These are phyloP conservation scores for Nicotiana tabacum DNA, from an alignment of 257 asterid species.

Conservation along the genomic window DNA sequence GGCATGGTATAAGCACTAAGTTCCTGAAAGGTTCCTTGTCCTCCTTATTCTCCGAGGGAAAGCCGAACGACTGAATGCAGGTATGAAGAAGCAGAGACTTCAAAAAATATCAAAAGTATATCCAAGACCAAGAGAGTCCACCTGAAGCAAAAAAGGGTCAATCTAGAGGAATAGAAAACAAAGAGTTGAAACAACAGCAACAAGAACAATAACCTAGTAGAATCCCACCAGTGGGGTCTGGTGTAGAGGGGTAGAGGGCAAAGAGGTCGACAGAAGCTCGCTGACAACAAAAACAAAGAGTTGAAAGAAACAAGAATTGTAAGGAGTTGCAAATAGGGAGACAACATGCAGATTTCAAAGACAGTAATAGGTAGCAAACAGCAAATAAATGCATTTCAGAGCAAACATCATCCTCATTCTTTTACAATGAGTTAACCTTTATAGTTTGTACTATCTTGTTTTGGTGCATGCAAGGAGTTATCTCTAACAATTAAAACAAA, in stretches of 20 bases:
- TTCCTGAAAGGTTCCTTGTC: not conserved
- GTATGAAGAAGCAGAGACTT: not conserved
- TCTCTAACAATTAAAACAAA: not conserved
- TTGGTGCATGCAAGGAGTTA: not conserved
- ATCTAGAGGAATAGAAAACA: not conserved
- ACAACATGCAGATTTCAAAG: not conserved
- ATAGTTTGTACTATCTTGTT: not conserved
- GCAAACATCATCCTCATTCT: not conserved
- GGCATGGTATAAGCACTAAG: constrained; percentile 27
- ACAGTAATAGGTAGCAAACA: not conserved
- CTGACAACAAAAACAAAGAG: not conserved
- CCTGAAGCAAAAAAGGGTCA: not conserved
- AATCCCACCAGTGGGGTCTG: no score
- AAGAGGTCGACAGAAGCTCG: no score
- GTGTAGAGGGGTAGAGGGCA: no score
- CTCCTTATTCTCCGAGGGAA: not conserved
- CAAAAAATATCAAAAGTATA: not conserved
- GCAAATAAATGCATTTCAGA: not conserved
- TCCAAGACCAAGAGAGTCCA: not conserved
- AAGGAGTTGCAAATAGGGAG: not conserved
- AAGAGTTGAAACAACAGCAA: not conserved
- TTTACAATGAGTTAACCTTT: not conserved
- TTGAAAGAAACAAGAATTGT: not conserved
- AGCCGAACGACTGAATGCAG: not conserved
- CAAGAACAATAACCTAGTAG: no score